A percentile compares a stretch with the other conserved stretches of the same genome.
phyloP scores from a whole-genome alignment of 2,329 filamentous ascomycete species.

The Capronia epimyces region DNA sequence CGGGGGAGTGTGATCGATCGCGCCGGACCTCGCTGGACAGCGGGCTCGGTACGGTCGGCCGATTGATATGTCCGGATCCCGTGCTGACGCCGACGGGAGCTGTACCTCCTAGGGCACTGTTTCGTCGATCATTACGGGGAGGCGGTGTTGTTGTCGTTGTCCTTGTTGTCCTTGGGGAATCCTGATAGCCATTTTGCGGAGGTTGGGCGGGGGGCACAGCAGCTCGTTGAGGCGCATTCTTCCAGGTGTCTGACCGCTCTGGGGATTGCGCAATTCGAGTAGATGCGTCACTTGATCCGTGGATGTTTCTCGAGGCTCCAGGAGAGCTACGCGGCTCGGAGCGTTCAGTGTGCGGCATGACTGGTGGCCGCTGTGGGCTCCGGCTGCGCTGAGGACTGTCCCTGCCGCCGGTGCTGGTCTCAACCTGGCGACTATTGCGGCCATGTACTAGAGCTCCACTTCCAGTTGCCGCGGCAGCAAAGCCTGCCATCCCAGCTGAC shows the following conservation, averaged over 20 bases:
- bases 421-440: background rate
- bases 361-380: background rate
- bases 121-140: conserved; percentile 4
- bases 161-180: background rate
- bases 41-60: conserved; percentile 17
- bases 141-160: background rate
- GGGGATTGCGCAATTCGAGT: background rate
- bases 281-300: conserved; percentile 5
- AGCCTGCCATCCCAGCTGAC: conserved; percentile 6
- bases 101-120: conserved; percentile 18
- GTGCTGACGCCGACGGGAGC: conserved; percentile 8
- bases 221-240: background rate
- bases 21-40: conserved; percentile 19
- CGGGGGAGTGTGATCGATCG: conserved; percentile 3
- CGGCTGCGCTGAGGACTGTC: conserved; percentile 3
- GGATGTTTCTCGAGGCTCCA: conserved; percentile 2
- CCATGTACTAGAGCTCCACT: conserved; percentile 11
- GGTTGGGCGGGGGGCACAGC: background rate
- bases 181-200: background rate
- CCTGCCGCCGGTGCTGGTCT: background rate
- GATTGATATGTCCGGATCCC: conserved; percentile 14
- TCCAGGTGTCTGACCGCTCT: background rate
- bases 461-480: conserved; percentile 10
- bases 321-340: conserved; percentile 4
- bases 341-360: background rate